Percentiles rank a stretch among this genome's conserved stretches.
phyloP scores from a whole-genome alignment of 257 asterid genomes.

The Linaria vulgaris region DNA sequence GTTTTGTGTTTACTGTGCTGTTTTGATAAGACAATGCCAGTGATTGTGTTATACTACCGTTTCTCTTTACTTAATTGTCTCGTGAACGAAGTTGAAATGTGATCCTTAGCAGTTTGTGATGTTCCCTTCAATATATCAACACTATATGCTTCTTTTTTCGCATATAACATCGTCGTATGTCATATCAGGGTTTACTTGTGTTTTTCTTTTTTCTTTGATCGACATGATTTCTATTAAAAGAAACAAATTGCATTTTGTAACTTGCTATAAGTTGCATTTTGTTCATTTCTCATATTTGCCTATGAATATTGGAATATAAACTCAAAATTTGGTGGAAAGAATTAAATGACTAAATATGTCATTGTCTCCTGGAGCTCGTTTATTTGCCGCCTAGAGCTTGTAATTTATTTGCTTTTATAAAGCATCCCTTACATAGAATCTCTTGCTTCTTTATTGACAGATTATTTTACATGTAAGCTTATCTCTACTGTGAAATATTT shows the following conservation, averaged over 20 bases:
- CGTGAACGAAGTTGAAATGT: neutral
- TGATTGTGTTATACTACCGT: neutral
- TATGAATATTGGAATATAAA: neutral
- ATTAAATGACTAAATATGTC: no score
- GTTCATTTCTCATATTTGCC: no score
- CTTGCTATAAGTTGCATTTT: neutral
- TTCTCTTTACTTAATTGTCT: neutral
- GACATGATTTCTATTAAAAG: neutral
- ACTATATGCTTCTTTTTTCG: no score
- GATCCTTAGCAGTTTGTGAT: neutral
- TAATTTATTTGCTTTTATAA: no score
- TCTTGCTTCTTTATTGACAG: neutral
- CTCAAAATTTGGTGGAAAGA: neutral
- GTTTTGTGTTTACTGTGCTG: conserved; percentile 8
- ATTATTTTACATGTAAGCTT: neutral
- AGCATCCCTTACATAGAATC: neutral
- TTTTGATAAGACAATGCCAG: neutral
- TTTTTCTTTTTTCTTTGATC: neutral
- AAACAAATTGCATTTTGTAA: neutral
- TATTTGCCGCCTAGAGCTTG: no score
- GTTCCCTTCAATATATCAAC: neutral
- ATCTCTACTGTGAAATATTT: neutral
- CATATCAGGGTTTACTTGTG: neutral
- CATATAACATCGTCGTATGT: no score
- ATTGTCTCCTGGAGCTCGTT: no score